Evolutionary conservation across 208 protist species (phyloP).

Genomic region (Leishmania guyanensis): DNA sequence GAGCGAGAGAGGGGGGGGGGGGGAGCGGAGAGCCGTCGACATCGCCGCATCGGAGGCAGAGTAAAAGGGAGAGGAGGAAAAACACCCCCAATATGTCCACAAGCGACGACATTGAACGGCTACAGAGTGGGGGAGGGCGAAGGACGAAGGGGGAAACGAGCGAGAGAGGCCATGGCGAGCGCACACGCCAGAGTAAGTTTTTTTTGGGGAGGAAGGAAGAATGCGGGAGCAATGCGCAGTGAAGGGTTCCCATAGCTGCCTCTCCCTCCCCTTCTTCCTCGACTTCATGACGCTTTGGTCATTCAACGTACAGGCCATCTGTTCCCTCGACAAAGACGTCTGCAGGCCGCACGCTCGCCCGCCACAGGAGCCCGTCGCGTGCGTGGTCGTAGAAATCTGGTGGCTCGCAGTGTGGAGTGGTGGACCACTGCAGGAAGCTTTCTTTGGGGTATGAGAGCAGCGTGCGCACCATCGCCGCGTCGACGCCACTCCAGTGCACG

Average conservation of each 20-base stretch:
- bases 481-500: slow-evolving; percentile 19
- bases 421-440: slow-evolving; percentile 46
- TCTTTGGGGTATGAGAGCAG: slow-evolving; percentile 27
- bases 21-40: no score
- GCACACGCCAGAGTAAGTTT: no score
- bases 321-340: slow-evolving; percentile 43
- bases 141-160: no score
- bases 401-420: slow-evolving; percentile 74
- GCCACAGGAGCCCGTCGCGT: slow-evolving; percentile 22
- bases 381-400: slow-evolving; percentile 42
- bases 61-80: no score
- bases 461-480: background rate
- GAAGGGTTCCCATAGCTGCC: background rate
- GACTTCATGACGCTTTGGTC: background rate
- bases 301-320: slow-evolving; percentile 17
- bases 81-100: no score
- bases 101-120: no score
- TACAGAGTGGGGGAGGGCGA: no score
- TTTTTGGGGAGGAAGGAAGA: background rate
- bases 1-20: no score
- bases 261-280: background rate
- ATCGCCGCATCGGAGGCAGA: no score
- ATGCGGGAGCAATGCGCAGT: background rate
- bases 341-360: slow-evolving; percentile 2
- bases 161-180: no score